Percentiles rank a stretch among this genome's conserved stretches.
Evolutionary conservation across 768 basidiomycete species (phyloP).

Genomic region (Mycena belliarum): DNA sequence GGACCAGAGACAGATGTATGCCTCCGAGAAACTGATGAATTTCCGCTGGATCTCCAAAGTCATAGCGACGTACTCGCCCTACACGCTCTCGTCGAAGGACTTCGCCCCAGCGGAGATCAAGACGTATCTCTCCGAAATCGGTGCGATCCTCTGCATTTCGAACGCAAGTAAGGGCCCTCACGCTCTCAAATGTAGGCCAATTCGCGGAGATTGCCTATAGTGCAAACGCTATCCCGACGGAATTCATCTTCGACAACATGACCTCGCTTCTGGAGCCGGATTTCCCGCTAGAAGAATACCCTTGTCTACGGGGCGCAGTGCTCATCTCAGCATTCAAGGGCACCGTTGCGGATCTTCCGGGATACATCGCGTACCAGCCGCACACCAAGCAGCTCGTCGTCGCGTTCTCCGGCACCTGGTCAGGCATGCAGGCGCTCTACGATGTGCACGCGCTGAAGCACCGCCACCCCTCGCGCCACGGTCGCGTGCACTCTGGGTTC

Average conservation of each 20-base stretch:
- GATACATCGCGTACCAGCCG: conserved; percentile 48
- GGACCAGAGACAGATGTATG: conserved; percentile 50
- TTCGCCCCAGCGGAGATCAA: conserved; percentile 38
- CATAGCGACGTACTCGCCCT: conserved; percentile 45
- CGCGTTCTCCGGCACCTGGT: conserved; percentile 53
- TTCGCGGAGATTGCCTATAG: conserved; percentile 57
- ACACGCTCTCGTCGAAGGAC: conserved; percentile 43
- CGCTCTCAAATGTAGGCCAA: conserved; percentile 39
- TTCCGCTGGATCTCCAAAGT: conserved; percentile 57
- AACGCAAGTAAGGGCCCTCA: not conserved
- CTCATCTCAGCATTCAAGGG: conserved; percentile 44
- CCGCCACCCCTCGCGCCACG: conserved; percentile 39
- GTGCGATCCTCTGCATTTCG: conserved; percentile 23
- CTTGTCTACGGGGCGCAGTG: conserved; percentile 34
- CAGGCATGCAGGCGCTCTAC: conserved; percentile 44
- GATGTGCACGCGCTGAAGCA: conserved; percentile 44
- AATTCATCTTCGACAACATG: conserved; percentile 45
- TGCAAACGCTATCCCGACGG: conserved; percentile 38
- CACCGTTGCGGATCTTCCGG: conserved; percentile 44
- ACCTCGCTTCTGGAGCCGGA: conserved; percentile 37
- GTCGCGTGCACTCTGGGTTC: conserved; percentile 55
- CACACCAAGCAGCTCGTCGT: conserved; percentile 47
- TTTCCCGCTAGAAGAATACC: conserved; percentile 55
- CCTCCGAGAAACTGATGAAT: conserved; percentile 52
- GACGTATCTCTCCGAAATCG: conserved; percentile 45